Base-by-base conservation (phyloP, 371 early-diverging fungal species). In the Cokeromyces recurvatus region DNA sequence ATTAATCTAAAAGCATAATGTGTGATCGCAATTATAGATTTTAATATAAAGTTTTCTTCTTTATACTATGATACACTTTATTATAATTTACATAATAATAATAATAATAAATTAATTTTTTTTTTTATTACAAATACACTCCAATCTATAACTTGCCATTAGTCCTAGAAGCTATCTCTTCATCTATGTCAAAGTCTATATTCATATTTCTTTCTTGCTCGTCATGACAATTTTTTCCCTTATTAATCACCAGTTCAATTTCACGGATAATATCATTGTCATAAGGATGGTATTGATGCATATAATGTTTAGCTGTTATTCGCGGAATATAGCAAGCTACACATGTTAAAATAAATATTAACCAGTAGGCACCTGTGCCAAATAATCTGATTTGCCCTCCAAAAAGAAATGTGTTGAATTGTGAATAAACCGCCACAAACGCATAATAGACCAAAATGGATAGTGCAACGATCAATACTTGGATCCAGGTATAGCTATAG, bases 401-500 rank as follows among this genome's bases (percentile, higher is more conserved):
- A 53, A 66, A 68, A 38, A 64, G 51, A 39, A 60, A 69, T 2
- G 59, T 52, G 51, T 69, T 62, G 66, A 66, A 51, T 50, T 66
- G 59, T 45, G 69, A 62, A 43, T 78, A 84, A 7, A 74, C 31
- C 8, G 63, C 46, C 0, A 81, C 70, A 57, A 80, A 85, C 0
- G 53, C 58, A 48, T 71, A 75, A 38, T 67, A 71, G 15, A 64
- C 59, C 15, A 62, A 36, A 43, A 81, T 74, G 21, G 84, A 83
- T 6, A 81, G 62, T 21, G 71, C 50, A 19, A 80, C 79, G 36
- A 86, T 74, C 0, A 72, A 52, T 11, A 69, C 64, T 40, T 84
- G 76, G 43, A 89, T 64, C 81, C 87, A 91, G 0, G 89, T 87
- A 83, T 87, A 94, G 44, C 81, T 79, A 51, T 78, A 78, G 44